These are phyloP conservation scores for Trifolium repens DNA, from an alignment of 306 rosid species.

Conservation along the genomic window DNA sequence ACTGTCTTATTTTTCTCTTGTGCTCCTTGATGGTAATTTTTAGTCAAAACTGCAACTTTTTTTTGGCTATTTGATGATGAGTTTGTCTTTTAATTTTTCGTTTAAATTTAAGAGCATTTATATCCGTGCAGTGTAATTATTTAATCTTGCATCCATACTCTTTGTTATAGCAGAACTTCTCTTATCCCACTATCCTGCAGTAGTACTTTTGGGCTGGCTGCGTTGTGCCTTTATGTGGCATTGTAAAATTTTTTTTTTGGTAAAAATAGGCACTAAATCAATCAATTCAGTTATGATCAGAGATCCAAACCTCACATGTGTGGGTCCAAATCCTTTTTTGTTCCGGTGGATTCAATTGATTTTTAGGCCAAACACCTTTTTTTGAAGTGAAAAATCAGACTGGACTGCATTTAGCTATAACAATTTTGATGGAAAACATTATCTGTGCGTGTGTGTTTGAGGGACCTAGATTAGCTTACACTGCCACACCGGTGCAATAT, in stretches of 20 bases:
- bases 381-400: neutral
- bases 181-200: neutral
- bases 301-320: neutral
- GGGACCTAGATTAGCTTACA: neutral
- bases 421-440: neutral
- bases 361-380: neutral
- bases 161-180: neutral
- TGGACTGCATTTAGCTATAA: neutral
- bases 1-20: neutral
- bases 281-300: slow-evolving; percentile 6
- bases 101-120: neutral
- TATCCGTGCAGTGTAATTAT: neutral
- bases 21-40: neutral
- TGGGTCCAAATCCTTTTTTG: neutral
- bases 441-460: neutral
- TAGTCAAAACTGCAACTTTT: neutral
- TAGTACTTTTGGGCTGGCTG: neutral
- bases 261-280: neutral
- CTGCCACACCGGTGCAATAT: neutral
- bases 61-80: neutral
- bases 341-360: neutral
- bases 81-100: neutral
- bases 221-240: neutral
- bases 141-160: neutral
- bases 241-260: neutral